Conservation (phyloP, 768 basidiomycete species). For the Termitomyces sp. region DNA sequence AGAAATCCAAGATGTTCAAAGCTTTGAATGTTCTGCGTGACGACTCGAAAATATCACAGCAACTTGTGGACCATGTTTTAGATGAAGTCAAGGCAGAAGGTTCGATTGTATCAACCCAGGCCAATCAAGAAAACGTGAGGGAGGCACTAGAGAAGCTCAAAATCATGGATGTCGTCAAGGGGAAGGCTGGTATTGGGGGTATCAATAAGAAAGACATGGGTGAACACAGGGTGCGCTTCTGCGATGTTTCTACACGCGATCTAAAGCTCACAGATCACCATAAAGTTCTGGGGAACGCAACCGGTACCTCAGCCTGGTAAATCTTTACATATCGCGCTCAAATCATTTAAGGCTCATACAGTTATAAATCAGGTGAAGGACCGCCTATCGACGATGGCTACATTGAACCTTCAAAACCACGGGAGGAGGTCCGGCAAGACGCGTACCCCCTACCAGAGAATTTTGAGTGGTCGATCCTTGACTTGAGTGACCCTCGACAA, state of each 20-base stretch:
- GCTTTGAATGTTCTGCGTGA: conserved; percentile 44
- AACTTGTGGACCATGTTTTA: conserved; percentile 62
- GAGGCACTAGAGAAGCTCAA: conserved; percentile 72
- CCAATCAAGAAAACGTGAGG: conserved; percentile 63
- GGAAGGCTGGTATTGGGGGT: conserved; percentile 73
- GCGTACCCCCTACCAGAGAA: conserved; percentile 87
- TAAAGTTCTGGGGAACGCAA: conserved; percentile 95
- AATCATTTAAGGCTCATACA: not conserved
- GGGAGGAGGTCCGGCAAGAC: conserved; percentile 80
- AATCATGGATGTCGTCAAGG: conserved; percentile 81
- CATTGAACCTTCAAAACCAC: conserved; percentile 78
- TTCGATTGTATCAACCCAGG: conserved; percentile 34
- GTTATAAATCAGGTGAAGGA: conserved; percentile 45
- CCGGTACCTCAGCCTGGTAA: conserved; percentile 88
- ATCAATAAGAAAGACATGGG: conserved; percentile 77
- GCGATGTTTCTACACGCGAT: not conserved
- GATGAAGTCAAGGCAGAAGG: conserved; percentile 62
- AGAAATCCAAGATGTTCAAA: conserved; percentile 66
- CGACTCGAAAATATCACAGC: conserved; percentile 49
- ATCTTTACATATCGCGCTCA: conserved; percentile 1
- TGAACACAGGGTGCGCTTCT: conserved; percentile 74
- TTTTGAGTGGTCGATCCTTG: conserved; percentile 85
- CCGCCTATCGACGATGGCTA: conserved; percentile 73
- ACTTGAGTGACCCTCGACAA: conserved; percentile 73
- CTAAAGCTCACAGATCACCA: conserved; percentile 3